Conservation (phyloP, 805 yeast genomes). For the Brettanomyces sp. region DNA sequence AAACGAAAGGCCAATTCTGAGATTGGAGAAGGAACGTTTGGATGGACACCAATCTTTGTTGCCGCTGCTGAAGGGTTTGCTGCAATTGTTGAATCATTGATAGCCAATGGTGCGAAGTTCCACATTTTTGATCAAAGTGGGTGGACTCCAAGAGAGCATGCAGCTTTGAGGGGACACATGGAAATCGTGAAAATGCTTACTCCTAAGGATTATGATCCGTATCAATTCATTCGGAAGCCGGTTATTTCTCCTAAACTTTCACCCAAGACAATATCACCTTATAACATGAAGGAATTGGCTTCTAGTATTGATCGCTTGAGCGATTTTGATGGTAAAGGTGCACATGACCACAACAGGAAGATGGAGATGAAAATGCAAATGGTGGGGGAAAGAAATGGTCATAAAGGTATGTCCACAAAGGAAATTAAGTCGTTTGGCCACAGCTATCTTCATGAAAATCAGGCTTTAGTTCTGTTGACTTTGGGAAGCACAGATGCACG, state of each 20-base stretch:
- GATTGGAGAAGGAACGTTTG: conserved; percentile 66
- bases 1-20: conserved; percentile 62
- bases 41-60: conserved; percentile 90
- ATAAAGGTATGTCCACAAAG: conserved; percentile 25
- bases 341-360: conserved; percentile 4
- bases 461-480: conserved; percentile 69
- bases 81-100: conserved; percentile 46
- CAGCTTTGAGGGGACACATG: conserved; percentile 81
- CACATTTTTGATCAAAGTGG: conserved; percentile 71
- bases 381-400: conserved; percentile 7
- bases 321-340: conserved; percentile 7
- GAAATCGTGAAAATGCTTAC: conserved; percentile 53
- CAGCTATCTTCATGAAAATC: conserved; percentile 51
- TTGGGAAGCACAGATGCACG: conserved; percentile 81
- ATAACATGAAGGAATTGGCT: conserved; percentile 11
- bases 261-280: conserved; percentile 26
- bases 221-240: conserved; percentile 13
- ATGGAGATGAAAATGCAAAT: conserved; percentile 3
- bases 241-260: conserved; percentile 14
- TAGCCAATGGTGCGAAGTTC: conserved; percentile 43
- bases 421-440: conserved; percentile 85
- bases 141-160: conserved; percentile 98
- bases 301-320: conserved; percentile 19
- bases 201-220: conserved; percentile 35
- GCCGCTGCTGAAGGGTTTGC: conserved; percentile 80